A percentile compares a stretch with the other conserved stretches of the same genome.
phyloP scores from a whole-genome alignment of 1,284 basidiomycete species.

The Moesziomyces parantarcticus region DNA sequence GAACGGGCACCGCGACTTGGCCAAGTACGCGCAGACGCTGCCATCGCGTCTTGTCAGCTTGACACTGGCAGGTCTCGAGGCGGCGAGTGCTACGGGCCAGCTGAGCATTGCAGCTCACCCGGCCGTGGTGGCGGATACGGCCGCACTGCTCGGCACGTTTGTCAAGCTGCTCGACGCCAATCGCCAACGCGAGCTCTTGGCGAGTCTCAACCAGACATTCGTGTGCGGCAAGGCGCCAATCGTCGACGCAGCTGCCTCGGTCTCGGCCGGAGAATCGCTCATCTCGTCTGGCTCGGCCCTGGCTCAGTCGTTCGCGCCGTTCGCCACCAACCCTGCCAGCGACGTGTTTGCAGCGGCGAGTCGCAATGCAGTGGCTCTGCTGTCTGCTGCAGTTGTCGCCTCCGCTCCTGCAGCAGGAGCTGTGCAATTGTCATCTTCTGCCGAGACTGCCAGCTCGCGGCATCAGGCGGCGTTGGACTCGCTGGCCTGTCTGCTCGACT shows the following conservation, averaged over 20 bases:
- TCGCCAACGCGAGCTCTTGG: constrained; percentile 48
- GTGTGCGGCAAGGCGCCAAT: constrained; percentile 9
- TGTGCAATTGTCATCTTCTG: neutral
- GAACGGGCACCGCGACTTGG: constrained; percentile 47
- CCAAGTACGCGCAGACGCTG: constrained; percentile 51
- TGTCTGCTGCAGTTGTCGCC: constrained; percentile 37
- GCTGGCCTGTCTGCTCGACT: constrained; percentile 25
- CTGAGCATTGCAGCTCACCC: constrained; percentile 40
- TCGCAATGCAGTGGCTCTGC: constrained; percentile 24
- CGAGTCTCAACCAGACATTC: constrained; percentile 40
- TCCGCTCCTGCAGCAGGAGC: constrained; percentile 20
- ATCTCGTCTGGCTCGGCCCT: constrained; percentile 9
- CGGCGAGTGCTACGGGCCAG: neutral
- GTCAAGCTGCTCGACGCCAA: constrained; percentile 35
- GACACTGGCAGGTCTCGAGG: constrained; percentile 23
- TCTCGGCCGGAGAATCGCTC: constrained; percentile 4
- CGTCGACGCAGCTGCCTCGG: constrained; percentile 2
- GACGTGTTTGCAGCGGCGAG: constrained; percentile 4
- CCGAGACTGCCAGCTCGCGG: constrained; percentile 1
- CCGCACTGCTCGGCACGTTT: constrained; percentile 49
- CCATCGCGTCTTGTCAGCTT: constrained; percentile 45
- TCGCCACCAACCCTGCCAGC: neutral
- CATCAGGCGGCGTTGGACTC: constrained; percentile 24
- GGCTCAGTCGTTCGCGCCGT: neutral
- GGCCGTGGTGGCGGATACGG: constrained; percentile 48